These are phyloP conservation scores for Blattamonas nauphoetae DNA, from an alignment of 78 protist species.

Conservation along the genomic window DNA sequence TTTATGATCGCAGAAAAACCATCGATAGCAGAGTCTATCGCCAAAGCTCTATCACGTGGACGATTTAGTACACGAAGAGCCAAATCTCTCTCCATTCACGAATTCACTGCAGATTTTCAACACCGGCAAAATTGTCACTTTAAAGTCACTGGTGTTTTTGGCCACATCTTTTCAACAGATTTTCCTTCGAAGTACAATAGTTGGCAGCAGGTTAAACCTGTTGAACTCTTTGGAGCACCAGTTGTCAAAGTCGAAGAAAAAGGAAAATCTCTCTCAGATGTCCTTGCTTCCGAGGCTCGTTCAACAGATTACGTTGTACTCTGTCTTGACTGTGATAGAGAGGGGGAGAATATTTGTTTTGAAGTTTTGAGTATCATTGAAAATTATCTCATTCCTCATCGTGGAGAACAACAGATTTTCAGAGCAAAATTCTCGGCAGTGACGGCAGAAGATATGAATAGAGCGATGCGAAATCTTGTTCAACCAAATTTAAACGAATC, in stretches of 20 bases:
- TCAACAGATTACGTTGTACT: conserved; percentile 37
- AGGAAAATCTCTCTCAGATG: not conserved
- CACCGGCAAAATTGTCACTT: not conserved
- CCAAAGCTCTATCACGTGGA: not conserved
- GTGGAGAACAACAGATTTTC: not conserved
- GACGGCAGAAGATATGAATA: conserved; percentile 8
- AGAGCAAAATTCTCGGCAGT: conserved; percentile 51
- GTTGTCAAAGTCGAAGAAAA: conserved; percentile 4
- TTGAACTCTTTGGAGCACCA: conserved; percentile 17
- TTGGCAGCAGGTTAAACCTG: not conserved
- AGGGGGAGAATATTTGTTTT: conserved; percentile 73
- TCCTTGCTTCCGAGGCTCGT: not conserved
- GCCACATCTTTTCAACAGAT: conserved; percentile 15
- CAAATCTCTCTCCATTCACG: not conserved
- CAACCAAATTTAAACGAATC: conserved; percentile 38
- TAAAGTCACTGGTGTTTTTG: conserved; percentile 21
- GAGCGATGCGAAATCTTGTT: conserved; percentile 23
- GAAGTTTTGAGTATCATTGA: conserved; percentile 33
- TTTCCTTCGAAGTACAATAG: conserved; percentile 15
- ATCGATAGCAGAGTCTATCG: not conserved
- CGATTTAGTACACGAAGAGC: not conserved
- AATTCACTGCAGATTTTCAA: not conserved
- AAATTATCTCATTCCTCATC: not conserved
- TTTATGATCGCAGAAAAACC: not conserved
- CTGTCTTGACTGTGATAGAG: conserved; percentile 69